A percentile compares a stretch with the other conserved stretches of the same genome.
phyloP scores from a whole-genome alignment of 2,329 filamentous ascomycete genomes.

The Daldinia sp. region DNA sequence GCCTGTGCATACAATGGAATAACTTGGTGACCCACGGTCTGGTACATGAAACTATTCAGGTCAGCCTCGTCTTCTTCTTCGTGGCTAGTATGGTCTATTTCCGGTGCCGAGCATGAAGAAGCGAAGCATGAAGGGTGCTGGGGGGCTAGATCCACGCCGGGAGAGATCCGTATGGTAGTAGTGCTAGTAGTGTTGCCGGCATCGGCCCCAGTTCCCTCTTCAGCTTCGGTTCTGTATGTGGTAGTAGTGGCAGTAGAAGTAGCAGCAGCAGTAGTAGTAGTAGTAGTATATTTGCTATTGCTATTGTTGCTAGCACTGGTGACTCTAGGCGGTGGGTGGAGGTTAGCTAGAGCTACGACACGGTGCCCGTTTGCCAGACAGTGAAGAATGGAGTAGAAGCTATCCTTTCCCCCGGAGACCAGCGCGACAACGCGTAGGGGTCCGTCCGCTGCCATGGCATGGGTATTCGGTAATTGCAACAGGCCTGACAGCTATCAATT shows the following conservation, averaged over 20 bases:
- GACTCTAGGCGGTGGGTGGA: constrained; percentile 69
- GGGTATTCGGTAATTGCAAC: constrained; percentile 10
- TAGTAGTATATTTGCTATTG: constrained; percentile 11
- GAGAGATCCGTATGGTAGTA: constrained; percentile 24
- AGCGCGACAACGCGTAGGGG: constrained; percentile 85
- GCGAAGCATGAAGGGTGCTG: constrained; percentile 25
- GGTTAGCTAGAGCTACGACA: constrained; percentile 88
- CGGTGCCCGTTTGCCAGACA: constrained; percentile 87
- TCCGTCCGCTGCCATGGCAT: constrained; percentile 56
- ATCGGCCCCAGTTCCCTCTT: constrained; percentile 20
- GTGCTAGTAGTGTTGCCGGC: constrained; percentile 20
- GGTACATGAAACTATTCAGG: constrained; percentile 99
- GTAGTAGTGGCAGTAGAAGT: background rate
- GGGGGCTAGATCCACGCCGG: constrained; percentile 23
- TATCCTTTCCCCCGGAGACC: constrained; percentile 97
- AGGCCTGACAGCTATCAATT: constrained; percentile 17
- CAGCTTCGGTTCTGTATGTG: constrained; percentile 20
- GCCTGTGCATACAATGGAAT: constrained; percentile 87
- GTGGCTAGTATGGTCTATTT: constrained; percentile 47
- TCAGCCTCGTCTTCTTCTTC: constrained; percentile 67
- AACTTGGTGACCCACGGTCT: constrained; percentile 91
- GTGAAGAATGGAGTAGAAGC: constrained; percentile 92
- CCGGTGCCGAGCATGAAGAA: constrained; percentile 24
- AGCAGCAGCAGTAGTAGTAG: background rate
- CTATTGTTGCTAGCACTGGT: constrained; percentile 5